Percentiles rank a stretch among this genome's conserved stretches.
Evolutionary conservation across 345 rosid species (phyloP).

Genomic region (Rhodomyrtus tomentosa): DNA sequence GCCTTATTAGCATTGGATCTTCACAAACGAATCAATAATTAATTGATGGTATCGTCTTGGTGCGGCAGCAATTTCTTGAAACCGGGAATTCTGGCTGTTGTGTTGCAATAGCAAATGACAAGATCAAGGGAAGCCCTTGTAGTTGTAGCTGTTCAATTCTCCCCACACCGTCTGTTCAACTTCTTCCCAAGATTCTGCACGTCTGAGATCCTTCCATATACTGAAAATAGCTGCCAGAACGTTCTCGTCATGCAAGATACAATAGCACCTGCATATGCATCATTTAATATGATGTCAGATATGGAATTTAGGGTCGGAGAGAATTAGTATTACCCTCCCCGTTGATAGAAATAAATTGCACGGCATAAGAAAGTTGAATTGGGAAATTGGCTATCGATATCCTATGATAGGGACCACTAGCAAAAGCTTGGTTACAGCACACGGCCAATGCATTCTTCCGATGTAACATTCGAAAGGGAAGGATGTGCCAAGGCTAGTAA

Average conservation of each 20-base stretch:
- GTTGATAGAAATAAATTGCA: not conserved
- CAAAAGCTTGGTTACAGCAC: not conserved
- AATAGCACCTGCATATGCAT: slow-evolving; percentile 61
- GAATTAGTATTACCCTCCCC: no score
- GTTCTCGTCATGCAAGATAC: slow-evolving; percentile 77
- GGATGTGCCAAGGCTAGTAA: not conserved
- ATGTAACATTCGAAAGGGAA: not conserved
- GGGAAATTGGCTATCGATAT: not conserved
- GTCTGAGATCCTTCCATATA: slow-evolving; percentile 58
- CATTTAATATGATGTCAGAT: not conserved
- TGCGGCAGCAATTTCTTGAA: not conserved
- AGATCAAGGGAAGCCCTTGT: slow-evolving; percentile 1
- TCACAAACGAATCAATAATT: not conserved
- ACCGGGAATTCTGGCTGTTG: not conserved
- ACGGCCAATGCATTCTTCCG: not conserved
- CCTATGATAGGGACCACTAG: not conserved
- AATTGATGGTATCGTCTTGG: not conserved
- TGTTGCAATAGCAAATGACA: not conserved
- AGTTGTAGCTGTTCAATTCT: slow-evolving; percentile 46
- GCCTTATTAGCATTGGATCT: not conserved
- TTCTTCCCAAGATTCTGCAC: slow-evolving; percentile 75
- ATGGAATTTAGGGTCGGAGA: not conserved
- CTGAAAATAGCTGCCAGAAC: slow-evolving; percentile 74
- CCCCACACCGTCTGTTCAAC: slow-evolving; percentile 75
- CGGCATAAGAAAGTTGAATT: not conserved